Conservation (phyloP, 805 yeast species). For the Ogataea methanolica region DNA sequence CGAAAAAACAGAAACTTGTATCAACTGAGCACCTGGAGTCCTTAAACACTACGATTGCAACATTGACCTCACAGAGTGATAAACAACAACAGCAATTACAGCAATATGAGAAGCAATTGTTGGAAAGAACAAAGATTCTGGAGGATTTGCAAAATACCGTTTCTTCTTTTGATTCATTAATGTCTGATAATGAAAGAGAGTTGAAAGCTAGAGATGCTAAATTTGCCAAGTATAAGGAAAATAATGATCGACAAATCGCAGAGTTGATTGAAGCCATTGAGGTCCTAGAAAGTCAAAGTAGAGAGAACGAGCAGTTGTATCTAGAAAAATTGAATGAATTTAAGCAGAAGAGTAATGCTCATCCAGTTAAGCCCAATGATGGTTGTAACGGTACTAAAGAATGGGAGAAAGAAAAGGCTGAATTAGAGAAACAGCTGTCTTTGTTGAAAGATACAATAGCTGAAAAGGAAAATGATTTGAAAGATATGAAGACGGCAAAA, state of each 20-base stretch:
- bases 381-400: background rate
- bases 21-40: background rate
- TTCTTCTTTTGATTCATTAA: conserved; percentile 42
- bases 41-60: conserved; percentile 3
- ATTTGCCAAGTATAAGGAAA: conserved; percentile 40
- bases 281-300: conserved; percentile 48
- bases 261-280: conserved; percentile 58
- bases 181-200: conserved; percentile 43
- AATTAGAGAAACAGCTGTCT: background rate
- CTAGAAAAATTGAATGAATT: conserved; percentile 40
- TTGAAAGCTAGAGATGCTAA: conserved; percentile 41
- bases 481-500: conserved; percentile 6
- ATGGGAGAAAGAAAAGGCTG: background rate
- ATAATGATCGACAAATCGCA: conserved; percentile 49
- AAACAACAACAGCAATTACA: conserved; percentile 14
- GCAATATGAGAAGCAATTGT: conserved; percentile 29
- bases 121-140: conserved; percentile 41
- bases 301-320: conserved; percentile 48
- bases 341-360: conserved; percentile 12
- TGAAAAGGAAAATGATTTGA: background rate
- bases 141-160: conserved; percentile 45
- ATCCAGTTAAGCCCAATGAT: background rate
- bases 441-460: background rate
- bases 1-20: too few relatives aligned
- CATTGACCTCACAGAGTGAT: conserved; percentile 3